Evolutionary conservation across 2,329 filamentous ascomycete genomes (phyloP), one percentile per base, ranked within the genome.

Genomic region (Metarhizium robertsii): DNA sequence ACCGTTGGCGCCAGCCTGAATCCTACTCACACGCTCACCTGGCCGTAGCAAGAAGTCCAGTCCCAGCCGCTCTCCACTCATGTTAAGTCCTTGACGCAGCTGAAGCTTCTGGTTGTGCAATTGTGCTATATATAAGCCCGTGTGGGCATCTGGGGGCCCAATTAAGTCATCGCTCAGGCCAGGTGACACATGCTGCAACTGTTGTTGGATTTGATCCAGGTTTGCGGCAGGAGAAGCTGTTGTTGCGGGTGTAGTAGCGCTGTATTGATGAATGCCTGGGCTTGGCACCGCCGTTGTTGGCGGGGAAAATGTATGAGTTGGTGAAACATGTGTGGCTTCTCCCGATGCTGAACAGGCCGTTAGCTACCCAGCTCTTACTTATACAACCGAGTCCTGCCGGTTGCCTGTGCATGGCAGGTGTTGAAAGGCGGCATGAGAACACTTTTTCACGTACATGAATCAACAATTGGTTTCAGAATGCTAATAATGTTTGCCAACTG

Each of bases 1-100:
- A 14, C 75, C 76, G 59, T 79, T 73, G 43, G 75, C 57, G 30
- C 78, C 76, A 51, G 75, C 78, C 46, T 76, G 75, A 53, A 81
- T 78, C 61, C 74, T 78, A 59, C 70, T 76, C 25, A 78, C 75
- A 55, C 78, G 79, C 51, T 58, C 55, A 4, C 54, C 55, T 6
- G 53, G 59, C 34, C 48, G 83, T 1, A 92, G 76, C 2, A 94
- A 74, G 61, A 91, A 92, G 56, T 85, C 86, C 36, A 94, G 79
- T 6, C 84, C 86, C 8, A 92, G 75, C 50, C 84, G 79, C 65
- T 92, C 88, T 1, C 79, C 74, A 2, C 79, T 79, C 56, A 88
- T 72, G 43, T 86, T 80, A 1, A 87, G 66, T 43, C 78, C 78
- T 55, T 85, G 81, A 18, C 75, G 67, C 52, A 77, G 70, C 20